Conservation (phyloP, 31 red algal genomes). For the Asparagopsis taxiformis region DNA sequence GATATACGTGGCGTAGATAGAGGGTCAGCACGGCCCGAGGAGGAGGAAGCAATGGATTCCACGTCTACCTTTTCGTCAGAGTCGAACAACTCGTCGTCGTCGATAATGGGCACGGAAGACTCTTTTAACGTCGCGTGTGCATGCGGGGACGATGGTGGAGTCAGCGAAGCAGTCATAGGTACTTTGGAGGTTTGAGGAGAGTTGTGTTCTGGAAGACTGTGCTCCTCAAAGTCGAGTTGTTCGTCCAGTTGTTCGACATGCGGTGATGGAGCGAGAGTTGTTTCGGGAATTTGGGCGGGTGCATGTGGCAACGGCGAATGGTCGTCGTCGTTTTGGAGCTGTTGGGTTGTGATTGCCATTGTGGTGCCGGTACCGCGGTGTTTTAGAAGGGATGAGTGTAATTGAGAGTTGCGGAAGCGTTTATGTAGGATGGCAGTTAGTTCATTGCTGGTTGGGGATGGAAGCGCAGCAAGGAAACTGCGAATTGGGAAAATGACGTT, state of each 20-base stretch:
- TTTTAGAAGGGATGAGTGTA: neutral
- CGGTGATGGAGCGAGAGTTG: neutral
- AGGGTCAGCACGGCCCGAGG: too few species aligned
- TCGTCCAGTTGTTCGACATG: neutral
- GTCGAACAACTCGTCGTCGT: conserved; percentile 8
- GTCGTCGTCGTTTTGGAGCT: neutral
- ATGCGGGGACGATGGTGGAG: too few species aligned
- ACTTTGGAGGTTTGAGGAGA: neutral
- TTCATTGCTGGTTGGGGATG: neutral
- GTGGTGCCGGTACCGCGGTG: neutral
- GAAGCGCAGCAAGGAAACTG: too few species aligned
- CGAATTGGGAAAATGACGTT: too few species aligned
- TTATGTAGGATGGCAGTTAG: neutral
- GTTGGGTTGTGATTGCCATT: neutral
- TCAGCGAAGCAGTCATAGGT: too few species aligned
- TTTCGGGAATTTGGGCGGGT: neutral
- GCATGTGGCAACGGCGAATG: neutral
- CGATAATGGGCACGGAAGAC: neutral
- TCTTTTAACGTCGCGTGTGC: too few species aligned
- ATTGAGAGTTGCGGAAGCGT: too few species aligned
- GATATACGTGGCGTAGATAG: too few species aligned
- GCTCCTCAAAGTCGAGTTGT: neutral
- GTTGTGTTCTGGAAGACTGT: neutral
- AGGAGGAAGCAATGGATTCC: conserved; percentile 4
- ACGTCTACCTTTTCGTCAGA: conserved; percentile 20